Conservation (phyloP, 1,284 basidiomycete genomes). For the Papiliotrema flavescens region DNA sequence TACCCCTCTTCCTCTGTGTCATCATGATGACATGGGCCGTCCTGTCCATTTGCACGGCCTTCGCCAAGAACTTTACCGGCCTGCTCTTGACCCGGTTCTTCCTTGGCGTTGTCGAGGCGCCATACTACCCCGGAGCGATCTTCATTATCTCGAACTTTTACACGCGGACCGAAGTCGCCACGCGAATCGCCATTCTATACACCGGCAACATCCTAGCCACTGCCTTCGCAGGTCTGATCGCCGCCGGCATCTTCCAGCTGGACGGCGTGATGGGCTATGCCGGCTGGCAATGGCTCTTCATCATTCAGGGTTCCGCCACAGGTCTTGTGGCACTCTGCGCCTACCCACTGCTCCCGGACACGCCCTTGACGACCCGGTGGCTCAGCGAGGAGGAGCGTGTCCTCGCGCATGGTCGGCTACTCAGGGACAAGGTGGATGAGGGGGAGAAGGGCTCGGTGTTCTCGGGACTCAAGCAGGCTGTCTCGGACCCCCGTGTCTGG, state of each 20-base stretch:
- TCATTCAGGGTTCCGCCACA: conserved; percentile 16
- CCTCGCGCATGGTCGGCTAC: conserved; percentile 21
- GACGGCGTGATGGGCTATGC: conserved; percentile 8
- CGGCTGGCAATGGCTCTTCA: conserved; percentile 23
- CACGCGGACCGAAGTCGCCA: conserved; percentile 17
- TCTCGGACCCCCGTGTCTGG: conserved; percentile 27
- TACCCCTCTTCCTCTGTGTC: conserved; percentile 12
- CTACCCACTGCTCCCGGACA: conserved; percentile 26
- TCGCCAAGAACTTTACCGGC: conserved; percentile 11
- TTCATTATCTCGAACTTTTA: conserved; percentile 20
- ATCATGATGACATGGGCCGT: conserved; percentile 18
- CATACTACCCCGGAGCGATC: conserved; percentile 27
- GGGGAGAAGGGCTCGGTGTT: neutral
- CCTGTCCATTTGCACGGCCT: conserved; percentile 12
- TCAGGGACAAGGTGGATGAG: conserved; percentile 16
- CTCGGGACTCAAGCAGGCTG: conserved; percentile 24
- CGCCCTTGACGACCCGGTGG: conserved; percentile 23
- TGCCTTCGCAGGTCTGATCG: conserved; percentile 15
- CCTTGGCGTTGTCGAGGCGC: conserved; percentile 28
- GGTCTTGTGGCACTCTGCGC: conserved; percentile 18
- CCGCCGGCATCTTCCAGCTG: conserved; percentile 19
- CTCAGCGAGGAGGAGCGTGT: conserved; percentile 25
- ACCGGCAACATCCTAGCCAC: conserved; percentile 15
- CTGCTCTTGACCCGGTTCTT: conserved; percentile 18
- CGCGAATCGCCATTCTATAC: conserved; percentile 17